phyloP scores from a whole-genome alignment of 1,284 basidiomycete genomes.

The Ustilago hordei region DNA sequence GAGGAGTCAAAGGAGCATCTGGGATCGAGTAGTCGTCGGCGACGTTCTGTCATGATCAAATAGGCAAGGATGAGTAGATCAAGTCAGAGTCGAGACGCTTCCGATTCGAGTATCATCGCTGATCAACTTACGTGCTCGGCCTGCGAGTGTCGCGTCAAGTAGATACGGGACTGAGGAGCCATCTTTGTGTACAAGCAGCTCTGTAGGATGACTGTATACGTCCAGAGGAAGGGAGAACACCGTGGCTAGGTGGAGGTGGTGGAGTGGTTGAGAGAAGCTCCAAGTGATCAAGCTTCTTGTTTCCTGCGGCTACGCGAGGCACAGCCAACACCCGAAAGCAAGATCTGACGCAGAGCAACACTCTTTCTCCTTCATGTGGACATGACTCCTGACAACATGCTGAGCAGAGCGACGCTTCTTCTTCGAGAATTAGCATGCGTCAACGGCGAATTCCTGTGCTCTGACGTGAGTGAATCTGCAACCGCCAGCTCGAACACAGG shows the following conservation, averaged over 20 bases:
- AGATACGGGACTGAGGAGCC: slow-evolving; percentile 57
- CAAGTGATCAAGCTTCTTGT: background rate
- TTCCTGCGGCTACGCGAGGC: background rate
- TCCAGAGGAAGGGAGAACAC: slow-evolving; percentile 1
- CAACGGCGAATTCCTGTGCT: slow-evolving; percentile 27
- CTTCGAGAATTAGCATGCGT: background rate
- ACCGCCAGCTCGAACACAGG: slow-evolving; percentile 1
- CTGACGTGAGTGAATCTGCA: background rate
- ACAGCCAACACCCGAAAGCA: slow-evolving; percentile 1
- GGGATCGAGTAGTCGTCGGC: slow-evolving; percentile 61
- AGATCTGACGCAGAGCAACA: slow-evolving; percentile 3
- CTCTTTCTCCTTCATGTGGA: background rate
- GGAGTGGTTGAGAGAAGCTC: background rate
- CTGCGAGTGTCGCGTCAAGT: slow-evolving; percentile 62
- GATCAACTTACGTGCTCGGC: slow-evolving; percentile 59
- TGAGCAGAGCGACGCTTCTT: background rate
- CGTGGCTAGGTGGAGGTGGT: background rate
- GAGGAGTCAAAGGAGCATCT: slow-evolving; percentile 66
- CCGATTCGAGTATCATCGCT: background rate
- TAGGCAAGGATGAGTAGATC: background rate
- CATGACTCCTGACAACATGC: slow-evolving; percentile 5
- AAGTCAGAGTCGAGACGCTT: background rate
- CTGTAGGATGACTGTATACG: background rate
- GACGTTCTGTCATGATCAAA: slow-evolving; percentile 41
- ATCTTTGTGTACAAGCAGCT: slow-evolving; percentile 12